Percentiles rank a stretch among this genome's conserved stretches.
phyloP scores from a whole-genome alignment of 805 yeast genomes.

The Yarrowia alimentaria region DNA sequence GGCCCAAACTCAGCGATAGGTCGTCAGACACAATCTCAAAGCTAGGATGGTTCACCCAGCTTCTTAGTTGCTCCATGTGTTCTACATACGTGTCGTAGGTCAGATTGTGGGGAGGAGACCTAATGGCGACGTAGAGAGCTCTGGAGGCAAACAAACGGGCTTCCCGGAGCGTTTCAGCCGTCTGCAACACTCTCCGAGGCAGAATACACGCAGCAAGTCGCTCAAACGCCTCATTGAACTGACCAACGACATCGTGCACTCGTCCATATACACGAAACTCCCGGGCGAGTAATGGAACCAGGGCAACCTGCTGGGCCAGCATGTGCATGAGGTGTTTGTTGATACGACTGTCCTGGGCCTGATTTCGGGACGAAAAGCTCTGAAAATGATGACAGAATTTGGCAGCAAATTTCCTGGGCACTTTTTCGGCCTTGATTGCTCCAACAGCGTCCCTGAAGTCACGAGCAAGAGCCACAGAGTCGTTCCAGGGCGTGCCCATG shows the following conservation, averaged over 20 bases:
- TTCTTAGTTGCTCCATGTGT: not conserved
- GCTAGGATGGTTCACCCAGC: not conserved
- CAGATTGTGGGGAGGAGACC: slow-evolving; percentile 21
- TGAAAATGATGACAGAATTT: not conserved
- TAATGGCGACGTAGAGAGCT: slow-evolving; percentile 15
- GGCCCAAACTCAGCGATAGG: not conserved
- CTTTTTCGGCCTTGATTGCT: not conserved
- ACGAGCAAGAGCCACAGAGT: not conserved
- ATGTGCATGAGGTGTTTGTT: slow-evolving; percentile 5
- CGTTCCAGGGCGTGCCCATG: slow-evolving; percentile 11
- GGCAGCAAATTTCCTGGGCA: slow-evolving; percentile 2
- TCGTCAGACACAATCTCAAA: slow-evolving; percentile 8
- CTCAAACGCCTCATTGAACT: slow-evolving; percentile 6
- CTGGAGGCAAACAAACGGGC: slow-evolving; percentile 20
- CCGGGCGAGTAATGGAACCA: not conserved
- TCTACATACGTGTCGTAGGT: slow-evolving; percentile 4
- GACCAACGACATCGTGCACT: not conserved
- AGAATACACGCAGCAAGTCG: slow-evolving; percentile 1
- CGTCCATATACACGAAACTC: not conserved
- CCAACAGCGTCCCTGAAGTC: not conserved
- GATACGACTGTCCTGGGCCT: not conserved
- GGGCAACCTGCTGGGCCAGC: slow-evolving; percentile 10
- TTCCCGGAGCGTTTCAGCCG: slow-evolving; percentile 4
- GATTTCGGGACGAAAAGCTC: not conserved
- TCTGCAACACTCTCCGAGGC: slow-evolving; percentile 4